A percentile compares a stretch with the other conserved stretches of the same genome.
Conservation (phyloP, 2,329 filamentous ascomycete species). For the Colletotrichum neosansevieriae region DNA sequence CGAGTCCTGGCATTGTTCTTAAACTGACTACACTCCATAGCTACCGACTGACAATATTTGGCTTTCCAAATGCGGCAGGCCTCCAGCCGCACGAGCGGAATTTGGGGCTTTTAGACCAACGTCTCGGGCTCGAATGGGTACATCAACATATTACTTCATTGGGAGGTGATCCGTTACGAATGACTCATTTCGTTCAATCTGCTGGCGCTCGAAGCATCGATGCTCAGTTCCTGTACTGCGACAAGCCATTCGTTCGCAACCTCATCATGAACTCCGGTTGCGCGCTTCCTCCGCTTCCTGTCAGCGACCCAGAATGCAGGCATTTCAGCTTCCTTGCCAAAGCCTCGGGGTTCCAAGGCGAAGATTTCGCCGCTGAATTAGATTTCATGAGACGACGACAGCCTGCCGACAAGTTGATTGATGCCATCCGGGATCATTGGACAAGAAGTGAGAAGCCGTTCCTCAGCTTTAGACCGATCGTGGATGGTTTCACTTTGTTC, state of each 20-base stretch:
- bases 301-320: not conserved
- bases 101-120: not conserved
- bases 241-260: not conserved
- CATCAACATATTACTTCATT: not conserved
- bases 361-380: not conserved
- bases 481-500: not conserved
- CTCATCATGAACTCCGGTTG: slow-evolving; percentile 4
- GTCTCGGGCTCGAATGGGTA: not conserved
- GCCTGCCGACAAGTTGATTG: not conserved
- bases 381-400: not conserved
- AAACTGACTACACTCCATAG: slow-evolving; percentile 30
- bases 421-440: slow-evolving; percentile 3
- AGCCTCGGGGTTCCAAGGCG: not conserved
- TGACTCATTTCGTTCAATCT: not conserved
- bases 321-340: slow-evolving; percentile 2
- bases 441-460: not conserved
- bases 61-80: slow-evolving; percentile 46
- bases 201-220: slow-evolving; percentile 3
- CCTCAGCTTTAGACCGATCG: not conserved
- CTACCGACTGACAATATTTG: slow-evolving; percentile 47
- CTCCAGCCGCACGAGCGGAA: slow-evolving; percentile 27
- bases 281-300: not conserved
- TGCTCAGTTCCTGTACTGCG: not conserved
- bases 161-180: not conserved
- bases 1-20: accelerated